phyloP scores from a whole-genome alignment of 176 grass and related monocot species.

The Eleusine coracana region DNA sequence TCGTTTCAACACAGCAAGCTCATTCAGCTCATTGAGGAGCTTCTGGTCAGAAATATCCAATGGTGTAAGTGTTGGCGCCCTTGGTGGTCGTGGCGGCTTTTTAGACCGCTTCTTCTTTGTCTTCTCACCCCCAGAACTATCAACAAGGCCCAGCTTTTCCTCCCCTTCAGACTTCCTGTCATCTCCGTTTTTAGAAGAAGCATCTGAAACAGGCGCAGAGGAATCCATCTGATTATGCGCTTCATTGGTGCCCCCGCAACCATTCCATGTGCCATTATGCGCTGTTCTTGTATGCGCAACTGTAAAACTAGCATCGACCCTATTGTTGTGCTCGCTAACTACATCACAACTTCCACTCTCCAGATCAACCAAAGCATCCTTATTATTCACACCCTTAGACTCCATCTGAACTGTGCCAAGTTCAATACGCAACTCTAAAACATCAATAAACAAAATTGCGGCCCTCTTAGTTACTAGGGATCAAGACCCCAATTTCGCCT shows the following conservation, averaged over 20 bases:
- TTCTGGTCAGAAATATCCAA: conserved; percentile 80
- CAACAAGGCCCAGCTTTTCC: conserved; percentile 47
- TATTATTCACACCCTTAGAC: conserved; percentile 35
- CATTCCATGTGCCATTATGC: conserved; percentile 39
- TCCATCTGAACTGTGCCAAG: conserved; percentile 53
- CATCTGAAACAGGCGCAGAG: conserved; percentile 26
- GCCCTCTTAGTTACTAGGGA: conserved; percentile 3
- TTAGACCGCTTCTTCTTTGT: conserved; percentile 79
- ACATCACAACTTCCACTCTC: conserved; percentile 56
- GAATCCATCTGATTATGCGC: conserved; percentile 41
- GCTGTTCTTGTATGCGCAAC: conserved; percentile 27
- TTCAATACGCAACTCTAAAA: conserved; percentile 28
- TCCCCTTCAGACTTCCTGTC: conserved; percentile 55
- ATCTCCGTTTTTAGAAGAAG: conserved; percentile 40
- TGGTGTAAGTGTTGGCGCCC: conserved; percentile 55
- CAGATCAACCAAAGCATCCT: conserved; percentile 65
- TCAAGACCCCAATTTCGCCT: conserved; percentile 16
- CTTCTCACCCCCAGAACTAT: conserved; percentile 57
- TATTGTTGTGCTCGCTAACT: conserved; percentile 36
- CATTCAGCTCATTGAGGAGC: conserved; percentile 80
- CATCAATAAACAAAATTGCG: conserved; percentile 38
- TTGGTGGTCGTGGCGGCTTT: conserved; percentile 74
- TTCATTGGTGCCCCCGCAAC: conserved; percentile 8
- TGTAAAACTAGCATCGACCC: conserved; percentile 33
- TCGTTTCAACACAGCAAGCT: conserved; percentile 75